Percentiles rank a stretch among this genome's conserved stretches.
These are phyloP conservation scores for Durotheca rogersii DNA, from an alignment of 495 filamentous ascomycete genomes.

Conservation along the genomic window DNA sequence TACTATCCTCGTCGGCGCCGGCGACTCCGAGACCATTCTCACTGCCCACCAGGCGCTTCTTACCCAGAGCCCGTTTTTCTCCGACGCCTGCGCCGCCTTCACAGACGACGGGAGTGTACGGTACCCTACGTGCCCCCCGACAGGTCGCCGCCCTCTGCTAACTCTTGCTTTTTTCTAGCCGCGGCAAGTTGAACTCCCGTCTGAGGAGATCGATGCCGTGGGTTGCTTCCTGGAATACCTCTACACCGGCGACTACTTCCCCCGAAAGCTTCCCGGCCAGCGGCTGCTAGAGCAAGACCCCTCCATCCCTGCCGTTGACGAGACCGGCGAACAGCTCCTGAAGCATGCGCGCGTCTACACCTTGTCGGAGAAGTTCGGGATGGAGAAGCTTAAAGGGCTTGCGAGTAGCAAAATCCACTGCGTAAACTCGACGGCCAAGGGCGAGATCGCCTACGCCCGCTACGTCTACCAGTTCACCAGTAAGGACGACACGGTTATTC, in stretches of 20 bases:
- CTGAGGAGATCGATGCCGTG: slow-evolving; percentile 76
- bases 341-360: slow-evolving; percentile 89
- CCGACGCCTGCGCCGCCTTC: slow-evolving; percentile 60
- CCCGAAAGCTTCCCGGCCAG: slow-evolving; percentile 58
- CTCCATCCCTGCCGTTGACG: slow-evolving; percentile 59
- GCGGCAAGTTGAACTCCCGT: slow-evolving; percentile 65
- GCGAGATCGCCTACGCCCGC: slow-evolving; percentile 85
- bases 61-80: slow-evolving; percentile 69
- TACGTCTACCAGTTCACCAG: slow-evolving; percentile 82
- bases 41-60: slow-evolving; percentile 80
- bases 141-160: slow-evolving; percentile 1
- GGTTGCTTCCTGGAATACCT: slow-evolving; percentile 88
- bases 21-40: slow-evolving; percentile 60
- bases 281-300: slow-evolving; percentile 59
- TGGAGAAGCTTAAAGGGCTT: slow-evolving; percentile 71
- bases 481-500: slow-evolving; percentile 67
- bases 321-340: slow-evolving; percentile 73
- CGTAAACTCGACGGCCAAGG: slow-evolving; percentile 78
- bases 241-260: slow-evolving; percentile 90
- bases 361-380: slow-evolving; percentile 73
- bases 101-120: slow-evolving; percentile 51
- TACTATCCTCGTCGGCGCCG: slow-evolving; percentile 68
- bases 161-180: slow-evolving; percentile 41
- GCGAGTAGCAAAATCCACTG: slow-evolving; percentile 87
- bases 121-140: background rate